These are phyloP conservation scores for Thymus mandschuricus DNA, from an alignment of 257 asterid genomes.

Conservation along the genomic window DNA sequence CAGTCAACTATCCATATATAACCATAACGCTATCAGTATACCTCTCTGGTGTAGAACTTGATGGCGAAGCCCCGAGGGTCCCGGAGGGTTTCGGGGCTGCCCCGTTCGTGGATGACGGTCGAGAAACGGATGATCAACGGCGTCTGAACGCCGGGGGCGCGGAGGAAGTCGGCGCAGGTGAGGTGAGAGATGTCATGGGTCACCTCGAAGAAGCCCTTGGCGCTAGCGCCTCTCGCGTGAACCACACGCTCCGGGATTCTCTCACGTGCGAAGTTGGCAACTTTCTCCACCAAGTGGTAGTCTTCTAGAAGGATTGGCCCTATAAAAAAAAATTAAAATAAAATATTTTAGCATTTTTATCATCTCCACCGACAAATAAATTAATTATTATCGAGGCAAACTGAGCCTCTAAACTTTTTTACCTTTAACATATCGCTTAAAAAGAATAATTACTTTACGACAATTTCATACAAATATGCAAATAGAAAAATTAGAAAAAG, in stretches of 20 bases:
- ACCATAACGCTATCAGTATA: neutral
- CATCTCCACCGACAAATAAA: too few species aligned
- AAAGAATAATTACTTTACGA: too few species aligned
- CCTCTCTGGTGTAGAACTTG: constrained; percentile 54
- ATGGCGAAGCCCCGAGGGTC: constrained; percentile 88
- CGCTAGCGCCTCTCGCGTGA: constrained; percentile 97
- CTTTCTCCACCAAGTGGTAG: constrained; percentile 88
- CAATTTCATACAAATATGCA: too few species aligned
- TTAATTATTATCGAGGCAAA: too few species aligned
- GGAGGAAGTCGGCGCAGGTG: constrained; percentile 94
- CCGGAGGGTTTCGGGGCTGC: constrained; percentile 95
- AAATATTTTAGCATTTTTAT: neutral
- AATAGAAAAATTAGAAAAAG: too few species aligned
- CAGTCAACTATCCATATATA: too few species aligned
- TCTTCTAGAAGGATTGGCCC: constrained; percentile 98
- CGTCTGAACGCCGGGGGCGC: constrained; percentile 97
- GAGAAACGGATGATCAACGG: constrained; percentile 93
- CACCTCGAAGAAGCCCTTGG: constrained; percentile 97
- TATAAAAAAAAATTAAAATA: constrained; percentile 14
- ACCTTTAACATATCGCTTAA: too few species aligned
- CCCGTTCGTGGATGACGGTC: constrained; percentile 96
- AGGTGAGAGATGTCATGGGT: constrained; percentile 88
- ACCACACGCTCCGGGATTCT: constrained; percentile 96
- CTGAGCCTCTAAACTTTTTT: too few species aligned
- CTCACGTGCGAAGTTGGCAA: constrained; percentile 90